Evolutionary conservation across 352 stramenopile genomes (phyloP), one percentile per base, ranked within the genome.

Genomic region (Phytophthora pluvialis): DNA sequence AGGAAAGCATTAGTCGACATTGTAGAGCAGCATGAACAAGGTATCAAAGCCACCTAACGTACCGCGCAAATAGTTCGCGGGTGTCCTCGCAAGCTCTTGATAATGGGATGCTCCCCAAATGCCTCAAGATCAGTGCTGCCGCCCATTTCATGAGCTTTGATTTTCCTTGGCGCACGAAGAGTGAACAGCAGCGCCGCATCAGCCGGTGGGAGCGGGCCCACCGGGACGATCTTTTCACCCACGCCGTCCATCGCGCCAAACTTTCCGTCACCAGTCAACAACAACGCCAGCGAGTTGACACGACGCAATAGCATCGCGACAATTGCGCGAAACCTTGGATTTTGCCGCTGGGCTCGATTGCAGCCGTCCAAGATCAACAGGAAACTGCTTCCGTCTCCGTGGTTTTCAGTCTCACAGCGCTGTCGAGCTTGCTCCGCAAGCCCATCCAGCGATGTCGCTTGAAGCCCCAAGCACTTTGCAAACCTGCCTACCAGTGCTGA

Each of bases 291-390:
- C 0, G 76, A 78, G 36, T 75, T 89, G 9, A 93, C 86, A 12
- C 84, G 82, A 16, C 86, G 83, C 52, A 94, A 53, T 15, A 93
- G 56, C 49, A 82, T 68, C 3, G 60, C 63, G 29, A 90, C 67
- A 3, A 89, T 62, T 0, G 66, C 59, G 5, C 79, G 78, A 39
- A 93, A 90, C 8, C 60, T 51, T 1, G 62, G 35, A 49, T 81
- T 74, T 4, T 81, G 79, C 32, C 75, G 73, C 10, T 80, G 80
- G 1, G 56, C 46, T 21, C 78, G 69, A 46, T 92, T 90, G 56
- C 83, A 96, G 5, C 88, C 88, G 38, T 96, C 88, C 10, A 96
- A 48, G 18, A 96, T 79, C 18, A 96, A 71, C 31, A 94, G 47
- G 33, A 86, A 91, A 15, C 59, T 80, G 33, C 72, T 79, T 29